These are phyloP conservation scores for Colletotrichum gloeosporioides DNA, from an alignment of 2,329 filamentous ascomycete species.

Conservation along the genomic window DNA sequence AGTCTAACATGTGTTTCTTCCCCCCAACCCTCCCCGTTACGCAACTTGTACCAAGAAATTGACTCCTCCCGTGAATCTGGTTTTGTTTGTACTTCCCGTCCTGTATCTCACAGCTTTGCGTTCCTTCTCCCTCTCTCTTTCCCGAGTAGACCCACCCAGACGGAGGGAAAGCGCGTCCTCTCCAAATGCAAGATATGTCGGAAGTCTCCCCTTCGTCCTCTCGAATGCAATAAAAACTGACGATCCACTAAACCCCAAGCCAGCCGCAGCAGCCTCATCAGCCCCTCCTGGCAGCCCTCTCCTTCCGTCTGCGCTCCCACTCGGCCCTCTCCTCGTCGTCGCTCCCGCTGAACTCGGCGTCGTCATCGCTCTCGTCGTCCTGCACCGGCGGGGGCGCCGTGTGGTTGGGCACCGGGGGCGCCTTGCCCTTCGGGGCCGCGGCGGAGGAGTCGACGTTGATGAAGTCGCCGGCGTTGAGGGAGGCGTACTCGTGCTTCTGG, in stretches of 20 bases:
- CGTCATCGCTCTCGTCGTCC: slow-evolving; percentile 46
- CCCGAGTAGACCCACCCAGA: background rate
- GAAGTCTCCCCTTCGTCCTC: background rate
- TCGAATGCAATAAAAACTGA: background rate
- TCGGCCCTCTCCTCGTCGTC: slow-evolving; percentile 69
- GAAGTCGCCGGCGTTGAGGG: slow-evolving; percentile 64
- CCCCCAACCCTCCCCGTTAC: background rate
- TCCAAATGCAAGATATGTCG: background rate
- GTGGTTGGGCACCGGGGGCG: slow-evolving; percentile 23
- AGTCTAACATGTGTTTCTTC: background rate
- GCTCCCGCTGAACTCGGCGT: slow-evolving; percentile 68
- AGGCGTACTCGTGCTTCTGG: slow-evolving; percentile 73
- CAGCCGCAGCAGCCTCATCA: background rate
- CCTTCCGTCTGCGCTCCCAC: slow-evolving; percentile 59
- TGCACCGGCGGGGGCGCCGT: slow-evolving; percentile 1
- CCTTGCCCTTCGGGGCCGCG: slow-evolving; percentile 10
- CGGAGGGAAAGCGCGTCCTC: background rate
- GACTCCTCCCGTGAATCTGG: background rate
- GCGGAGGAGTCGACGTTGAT: slow-evolving; percentile 41
- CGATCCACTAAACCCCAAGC: background rate
- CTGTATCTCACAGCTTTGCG: background rate
- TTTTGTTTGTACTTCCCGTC: background rate
- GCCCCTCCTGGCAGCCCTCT: slow-evolving; percentile 36
- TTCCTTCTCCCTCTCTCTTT: background rate
- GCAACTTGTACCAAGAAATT: background rate